Conservation (phyloP, 169 alveolate genomes). For the Plasmodium ovale region DNA sequence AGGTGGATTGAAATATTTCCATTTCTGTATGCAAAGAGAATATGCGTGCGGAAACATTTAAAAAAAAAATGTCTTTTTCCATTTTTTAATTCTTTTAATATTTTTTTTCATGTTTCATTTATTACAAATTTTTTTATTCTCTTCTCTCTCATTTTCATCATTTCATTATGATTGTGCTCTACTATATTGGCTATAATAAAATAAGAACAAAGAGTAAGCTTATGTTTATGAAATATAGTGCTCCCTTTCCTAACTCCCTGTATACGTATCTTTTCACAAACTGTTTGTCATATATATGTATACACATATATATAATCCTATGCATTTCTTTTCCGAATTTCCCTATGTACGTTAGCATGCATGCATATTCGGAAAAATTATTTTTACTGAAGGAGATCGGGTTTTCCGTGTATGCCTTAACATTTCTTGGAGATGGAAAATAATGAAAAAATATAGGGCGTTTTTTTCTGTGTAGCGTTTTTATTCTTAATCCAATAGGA, state of each 20-base stretch:
- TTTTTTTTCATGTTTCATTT: constrained; percentile 10
- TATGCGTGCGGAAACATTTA: not conserved
- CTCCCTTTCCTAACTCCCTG: not conserved
- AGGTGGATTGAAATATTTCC: too few species aligned
- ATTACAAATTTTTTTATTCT: constrained; percentile 44
- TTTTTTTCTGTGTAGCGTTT: constrained; percentile 62
- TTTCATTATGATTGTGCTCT: constrained; percentile 61
- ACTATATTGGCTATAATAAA: constrained; percentile 31
- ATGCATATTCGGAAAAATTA: not conserved
- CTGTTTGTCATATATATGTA: not conserved
- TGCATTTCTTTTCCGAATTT: too few species aligned
- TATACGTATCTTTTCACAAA: not conserved
- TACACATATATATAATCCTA: too few species aligned
- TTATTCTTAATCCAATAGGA: constrained; percentile 65
- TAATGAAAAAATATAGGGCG: constrained; percentile 73
- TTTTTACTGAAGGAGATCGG: constrained; percentile 69
- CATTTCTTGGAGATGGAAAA: constrained; percentile 69
- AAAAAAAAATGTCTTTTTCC: not conserved
- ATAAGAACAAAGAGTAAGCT: not conserved
- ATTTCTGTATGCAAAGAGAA: too few species aligned
- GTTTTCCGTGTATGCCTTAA: constrained; percentile 70
- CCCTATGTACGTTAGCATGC: too few species aligned
- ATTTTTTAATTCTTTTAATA: not conserved
- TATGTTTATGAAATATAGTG: not conserved
- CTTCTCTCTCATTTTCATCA: constrained; percentile 31